Conservation (phyloP, 257 asterid species). For the Rauvolfia tetraphylla region DNA sequence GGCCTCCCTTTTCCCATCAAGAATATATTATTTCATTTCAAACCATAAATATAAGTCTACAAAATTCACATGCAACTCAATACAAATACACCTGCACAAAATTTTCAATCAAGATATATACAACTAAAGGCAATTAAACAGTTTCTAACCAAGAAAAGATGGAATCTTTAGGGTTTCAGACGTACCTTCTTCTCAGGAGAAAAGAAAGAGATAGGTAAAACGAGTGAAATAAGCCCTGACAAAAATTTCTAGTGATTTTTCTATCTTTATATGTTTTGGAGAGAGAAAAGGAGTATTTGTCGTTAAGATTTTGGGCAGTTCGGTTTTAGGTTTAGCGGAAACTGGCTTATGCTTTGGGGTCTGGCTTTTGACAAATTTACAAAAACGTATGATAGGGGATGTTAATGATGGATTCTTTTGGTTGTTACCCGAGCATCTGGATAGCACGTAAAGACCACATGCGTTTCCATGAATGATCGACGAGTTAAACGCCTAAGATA, state of each 20-base stretch:
- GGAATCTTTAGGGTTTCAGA: conserved; percentile 6
- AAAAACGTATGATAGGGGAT: neutral
- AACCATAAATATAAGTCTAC: conserved; percentile 9
- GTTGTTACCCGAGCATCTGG: neutral
- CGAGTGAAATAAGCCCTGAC: neutral
- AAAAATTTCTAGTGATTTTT: neutral
- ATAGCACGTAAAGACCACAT: neutral
- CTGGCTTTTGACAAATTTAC: conserved; percentile 15
- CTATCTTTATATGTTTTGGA: conserved; percentile 7
- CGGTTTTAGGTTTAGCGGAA: conserved; percentile 24
- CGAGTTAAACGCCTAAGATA: neutral
- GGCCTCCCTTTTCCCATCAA: conserved; percentile 88
- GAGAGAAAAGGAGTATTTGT: conserved; percentile 14
- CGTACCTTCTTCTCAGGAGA: conserved; percentile 4
- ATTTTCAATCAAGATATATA: neutral
- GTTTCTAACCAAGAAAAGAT: neutral
- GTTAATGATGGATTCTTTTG: neutral
- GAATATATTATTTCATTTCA: conserved; percentile 17
- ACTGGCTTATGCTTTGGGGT: neutral
- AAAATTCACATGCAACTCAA: conserved; percentile 4
- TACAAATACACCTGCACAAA: conserved; percentile 1
- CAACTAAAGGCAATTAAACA: neutral
- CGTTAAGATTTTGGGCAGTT: conserved; percentile 12
- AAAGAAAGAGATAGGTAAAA: neutral
- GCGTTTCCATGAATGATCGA: neutral